Evolutionary conservation across 192 early-diverging fungal species (phyloP).

Genomic region (Diversispora eburnea): DNA sequence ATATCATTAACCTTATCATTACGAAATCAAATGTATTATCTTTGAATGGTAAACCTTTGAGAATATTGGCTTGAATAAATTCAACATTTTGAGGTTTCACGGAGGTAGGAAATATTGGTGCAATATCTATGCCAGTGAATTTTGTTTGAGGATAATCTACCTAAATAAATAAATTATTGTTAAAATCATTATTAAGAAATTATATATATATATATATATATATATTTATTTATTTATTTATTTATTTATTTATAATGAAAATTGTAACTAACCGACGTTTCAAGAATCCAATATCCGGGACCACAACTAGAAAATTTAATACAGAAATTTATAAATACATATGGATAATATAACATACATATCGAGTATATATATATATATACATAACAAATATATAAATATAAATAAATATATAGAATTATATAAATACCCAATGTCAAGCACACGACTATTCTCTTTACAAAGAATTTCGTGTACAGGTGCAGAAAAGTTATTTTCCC

Average conservation of each 20-base stretch:
- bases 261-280: conserved; percentile 19
- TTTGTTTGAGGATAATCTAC: conserved; percentile 26
- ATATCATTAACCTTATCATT: conserved; percentile 27
- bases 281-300: conserved; percentile 35
- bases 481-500: background rate
- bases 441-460: background rate
- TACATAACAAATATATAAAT: background rate
- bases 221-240: too few species aligned
- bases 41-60: conserved; percentile 31
- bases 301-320: conserved; percentile 27
- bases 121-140: conserved; percentile 35
- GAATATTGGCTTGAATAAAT: conserved; percentile 29
- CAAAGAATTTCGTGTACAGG: background rate
- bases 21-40: conserved; percentile 38
- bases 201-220: too few species aligned
- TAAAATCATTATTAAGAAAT: too few species aligned
- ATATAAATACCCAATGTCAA: conserved; percentile 7
- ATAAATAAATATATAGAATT: too few species aligned
- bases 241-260: too few species aligned
- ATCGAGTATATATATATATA: background rate
- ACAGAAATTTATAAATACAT: background rate
- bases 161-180: too few species aligned
- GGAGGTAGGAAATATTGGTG: conserved; percentile 32
- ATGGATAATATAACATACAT: background rate
- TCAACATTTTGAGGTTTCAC: conserved; percentile 34